phyloP scores from a whole-genome alignment of 805 yeast species.

The Starmera caribaea region DNA sequence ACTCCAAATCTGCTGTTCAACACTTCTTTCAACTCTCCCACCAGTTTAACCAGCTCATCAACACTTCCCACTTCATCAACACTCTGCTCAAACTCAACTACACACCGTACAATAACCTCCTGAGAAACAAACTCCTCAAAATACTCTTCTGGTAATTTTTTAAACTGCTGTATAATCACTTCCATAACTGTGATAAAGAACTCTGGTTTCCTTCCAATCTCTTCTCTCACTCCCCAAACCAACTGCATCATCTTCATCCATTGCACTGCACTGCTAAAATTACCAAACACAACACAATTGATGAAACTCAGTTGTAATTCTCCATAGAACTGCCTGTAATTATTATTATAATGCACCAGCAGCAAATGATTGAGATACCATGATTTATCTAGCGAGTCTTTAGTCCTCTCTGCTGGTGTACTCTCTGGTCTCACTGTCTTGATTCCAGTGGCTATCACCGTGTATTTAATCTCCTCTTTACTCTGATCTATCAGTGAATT shows the following conservation, averaged over 20 bases:
- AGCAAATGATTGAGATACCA: conserved; percentile 40
- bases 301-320: conserved; percentile 48
- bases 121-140: conserved; percentile 22
- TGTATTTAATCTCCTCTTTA: conserved; percentile 29
- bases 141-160: conserved; percentile 33
- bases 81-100: conserved; percentile 17
- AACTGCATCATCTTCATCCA: conserved; percentile 48
- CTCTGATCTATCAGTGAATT: conserved; percentile 23
- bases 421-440: conserved; percentile 27
- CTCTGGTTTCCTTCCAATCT: conserved; percentile 14
- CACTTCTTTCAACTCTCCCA: conserved; percentile 8
- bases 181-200: conserved; percentile 25
- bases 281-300: conserved; percentile 43
- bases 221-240: conserved; percentile 24
- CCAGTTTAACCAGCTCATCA: conserved; percentile 8
- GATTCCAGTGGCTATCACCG: conserved; percentile 26
- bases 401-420: conserved; percentile 32
- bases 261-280: conserved; percentile 52
- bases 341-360: conserved; percentile 19
- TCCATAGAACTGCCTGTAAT: conserved; percentile 27
- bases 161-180: conserved; percentile 27
- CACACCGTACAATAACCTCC: conserved; percentile 9
- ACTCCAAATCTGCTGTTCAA: conserved; percentile 10
- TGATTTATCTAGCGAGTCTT: conserved; percentile 48
- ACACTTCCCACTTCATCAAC: conserved; percentile 12